phyloP scores from a whole-genome alignment of 257 asterid species.

The Knoxia roxburghii region DNA sequence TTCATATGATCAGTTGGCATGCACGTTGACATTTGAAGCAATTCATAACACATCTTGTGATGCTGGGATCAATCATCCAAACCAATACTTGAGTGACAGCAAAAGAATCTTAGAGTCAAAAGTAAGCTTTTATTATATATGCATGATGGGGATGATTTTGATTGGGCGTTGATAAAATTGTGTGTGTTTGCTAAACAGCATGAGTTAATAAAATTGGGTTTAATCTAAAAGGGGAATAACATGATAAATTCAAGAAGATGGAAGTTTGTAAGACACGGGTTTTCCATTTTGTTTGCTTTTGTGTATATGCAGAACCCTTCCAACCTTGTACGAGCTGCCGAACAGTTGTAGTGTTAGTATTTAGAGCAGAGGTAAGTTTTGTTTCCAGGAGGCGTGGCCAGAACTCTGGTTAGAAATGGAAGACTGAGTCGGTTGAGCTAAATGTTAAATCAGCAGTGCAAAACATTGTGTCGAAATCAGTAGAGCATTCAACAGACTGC shows the following conservation, averaged over 20 bases:
- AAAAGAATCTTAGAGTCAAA: conserved; percentile 47
- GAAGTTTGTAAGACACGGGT: not conserved
- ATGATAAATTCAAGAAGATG: not conserved
- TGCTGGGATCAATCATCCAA: conserved; percentile 92
- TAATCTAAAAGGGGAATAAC: too few species aligned
- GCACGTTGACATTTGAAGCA: conserved; percentile 95
- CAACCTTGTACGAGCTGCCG: conserved; percentile 27
- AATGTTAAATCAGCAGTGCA: too few species aligned
- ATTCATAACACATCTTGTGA: conserved; percentile 76
- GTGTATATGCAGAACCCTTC: conserved; percentile 46
- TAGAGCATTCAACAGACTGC: too few species aligned
- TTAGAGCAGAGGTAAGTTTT: conserved; percentile 9
- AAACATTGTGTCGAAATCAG: too few species aligned
- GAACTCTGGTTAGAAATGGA: not conserved
- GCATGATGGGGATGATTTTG: not conserved
- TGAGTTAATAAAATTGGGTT: not conserved
- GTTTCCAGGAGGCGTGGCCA: not conserved
- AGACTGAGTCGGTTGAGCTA: too few species aligned
- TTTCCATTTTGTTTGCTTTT: conserved; percentile 9
- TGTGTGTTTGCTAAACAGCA: not conserved
- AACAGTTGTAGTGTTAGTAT: not conserved
- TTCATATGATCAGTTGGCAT: conserved; percentile 62
- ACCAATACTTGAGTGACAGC: conserved; percentile 85
- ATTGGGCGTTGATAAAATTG: not conserved
- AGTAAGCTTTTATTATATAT: conserved; percentile 16